These are phyloP conservation scores for Plasmopara muralis DNA, from an alignment of 352 stramenopile genomes.

Conservation along the genomic window DNA sequence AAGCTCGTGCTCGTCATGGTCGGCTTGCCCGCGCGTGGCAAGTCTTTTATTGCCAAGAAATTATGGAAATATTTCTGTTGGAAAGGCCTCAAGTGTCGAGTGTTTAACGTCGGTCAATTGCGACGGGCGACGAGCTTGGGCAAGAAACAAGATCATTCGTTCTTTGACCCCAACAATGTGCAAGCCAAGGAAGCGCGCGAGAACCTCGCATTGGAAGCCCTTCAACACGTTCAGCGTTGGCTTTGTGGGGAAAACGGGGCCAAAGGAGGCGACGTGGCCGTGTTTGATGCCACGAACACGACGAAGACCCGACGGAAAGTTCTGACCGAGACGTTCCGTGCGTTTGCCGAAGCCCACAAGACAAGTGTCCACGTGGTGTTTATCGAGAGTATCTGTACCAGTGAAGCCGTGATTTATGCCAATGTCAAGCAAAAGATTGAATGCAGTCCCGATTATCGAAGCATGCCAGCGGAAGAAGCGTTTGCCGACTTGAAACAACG, in stretches of 20 bases:
- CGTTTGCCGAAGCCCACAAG: slow-evolving; percentile 51
- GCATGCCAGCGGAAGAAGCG: slow-evolving; percentile 63
- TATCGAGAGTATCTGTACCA: slow-evolving; percentile 91
- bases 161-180: slow-evolving; percentile 90
- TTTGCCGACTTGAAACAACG: slow-evolving; percentile 73
- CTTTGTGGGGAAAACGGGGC: slow-evolving; percentile 27
- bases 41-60: slow-evolving; percentile 95
- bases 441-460: slow-evolving; percentile 75
- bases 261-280: slow-evolving; percentile 73
- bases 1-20: slow-evolving; percentile 96
- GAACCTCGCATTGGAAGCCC: slow-evolving; percentile 69
- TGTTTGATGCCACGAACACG: slow-evolving; percentile 90
- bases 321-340: slow-evolving; percentile 53
- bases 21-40: slow-evolving; percentile 90
- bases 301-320: slow-evolving; percentile 52
- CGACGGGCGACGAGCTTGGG: slow-evolving; percentile 71
- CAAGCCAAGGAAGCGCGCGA: slow-evolving; percentile 68
- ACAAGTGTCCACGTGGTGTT: slow-evolving; percentile 88
- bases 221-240: slow-evolving; percentile 64
- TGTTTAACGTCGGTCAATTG: slow-evolving; percentile 95
- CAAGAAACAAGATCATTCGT: slow-evolving; percentile 73
- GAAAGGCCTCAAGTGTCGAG: slow-evolving; percentile 72
- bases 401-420: slow-evolving; percentile 82
- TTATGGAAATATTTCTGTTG: slow-evolving; percentile 74
- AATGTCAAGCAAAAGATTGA: slow-evolving; percentile 78